A percentile compares a stretch with the other conserved stretches of the same genome.
These are phyloP conservation scores for Wickerhamomyces tratensis DNA, from an alignment of 805 yeast species.

Conservation along the genomic window DNA sequence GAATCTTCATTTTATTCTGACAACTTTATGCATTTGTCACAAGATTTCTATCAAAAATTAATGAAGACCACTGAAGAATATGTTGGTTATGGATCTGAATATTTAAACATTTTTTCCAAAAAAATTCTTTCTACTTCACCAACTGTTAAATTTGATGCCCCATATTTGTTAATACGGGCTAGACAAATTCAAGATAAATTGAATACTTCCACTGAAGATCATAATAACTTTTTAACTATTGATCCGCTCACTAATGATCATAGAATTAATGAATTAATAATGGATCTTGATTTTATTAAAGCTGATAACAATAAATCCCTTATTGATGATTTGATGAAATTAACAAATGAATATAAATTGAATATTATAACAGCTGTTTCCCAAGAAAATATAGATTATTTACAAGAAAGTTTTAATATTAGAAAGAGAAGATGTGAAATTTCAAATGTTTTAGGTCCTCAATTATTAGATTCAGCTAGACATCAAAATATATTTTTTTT, in stretches of 20 bases:
- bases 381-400: conserved; percentile 19
- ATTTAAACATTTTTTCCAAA: conserved; percentile 29
- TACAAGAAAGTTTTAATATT: conserved; percentile 21
- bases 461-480: conserved; percentile 54
- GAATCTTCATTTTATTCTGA: conserved; percentile 72
- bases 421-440: conserved; percentile 60
- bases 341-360: conserved; percentile 19
- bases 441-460: conserved; percentile 38
- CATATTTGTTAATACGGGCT: conserved; percentile 48
- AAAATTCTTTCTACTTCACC: conserved; percentile 78
- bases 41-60: conserved; percentile 22
- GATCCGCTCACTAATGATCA: conserved; percentile 2
- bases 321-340: conserved; percentile 9
- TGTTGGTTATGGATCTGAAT: conserved; percentile 26
- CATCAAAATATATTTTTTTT: conserved; percentile 77
- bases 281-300: conserved; percentile 6
- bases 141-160: conserved; percentile 63
- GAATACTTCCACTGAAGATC: conserved; percentile 11
- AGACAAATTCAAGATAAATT: conserved; percentile 39
- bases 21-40: conserved; percentile 46
- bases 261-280: conserved; percentile 7
- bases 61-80: conserved; percentile 10
- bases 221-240: conserved; percentile 10
- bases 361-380: conserved; percentile 22
- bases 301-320: conserved; percentile 10